Evolutionary conservation across 441 rosid genomes (phyloP).

Genomic region (Biscutella laevigata): DNA sequence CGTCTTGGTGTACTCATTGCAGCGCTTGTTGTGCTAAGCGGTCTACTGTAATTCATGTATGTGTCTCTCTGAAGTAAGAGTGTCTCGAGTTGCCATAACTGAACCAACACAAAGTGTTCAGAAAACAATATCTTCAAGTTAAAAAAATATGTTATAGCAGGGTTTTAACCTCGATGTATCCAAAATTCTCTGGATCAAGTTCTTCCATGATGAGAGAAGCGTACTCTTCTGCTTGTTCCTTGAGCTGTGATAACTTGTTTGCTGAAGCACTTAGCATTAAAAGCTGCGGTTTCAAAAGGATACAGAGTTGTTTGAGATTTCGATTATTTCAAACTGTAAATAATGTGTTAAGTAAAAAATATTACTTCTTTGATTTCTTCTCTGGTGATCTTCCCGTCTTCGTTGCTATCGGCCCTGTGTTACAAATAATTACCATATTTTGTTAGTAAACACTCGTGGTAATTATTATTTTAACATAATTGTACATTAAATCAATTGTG

Average conservation of each 20-base stretch:
- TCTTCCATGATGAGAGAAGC: conserved; percentile 98
- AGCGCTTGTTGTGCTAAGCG: conserved; percentile 65
- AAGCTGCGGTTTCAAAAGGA: conserved; percentile 52
- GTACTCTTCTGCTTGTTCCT: conserved; percentile 91
- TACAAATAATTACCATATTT: too few relatives aligned
- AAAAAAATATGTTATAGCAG: too few relatives aligned
- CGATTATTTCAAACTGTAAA: not conserved
- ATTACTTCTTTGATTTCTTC: conserved; percentile 68
- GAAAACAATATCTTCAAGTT: too few relatives aligned
- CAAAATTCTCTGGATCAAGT: conserved; percentile 84
- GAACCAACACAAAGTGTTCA: conserved; percentile 10
- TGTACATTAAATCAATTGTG: too few relatives aligned
- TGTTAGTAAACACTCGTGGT: too few relatives aligned
- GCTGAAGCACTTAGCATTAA: conserved; percentile 95
- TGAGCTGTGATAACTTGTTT: conserved; percentile 76
- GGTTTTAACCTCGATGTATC: conserved; percentile 93
- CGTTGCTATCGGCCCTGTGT: conserved; percentile 70
- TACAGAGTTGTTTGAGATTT: not conserved
- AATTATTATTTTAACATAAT: too few relatives aligned
- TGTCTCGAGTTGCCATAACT: conserved; percentile 97
- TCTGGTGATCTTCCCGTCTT: conserved; percentile 61
- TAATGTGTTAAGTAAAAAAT: too few relatives aligned
- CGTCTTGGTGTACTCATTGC: conserved; percentile 53
- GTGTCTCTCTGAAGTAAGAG: conserved; percentile 76
- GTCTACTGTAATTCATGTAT: conserved; percentile 85